Evolutionary conservation across 371 early-diverging fungal genomes (phyloP).

Genomic region (Saksenaea oblongispora): DNA sequence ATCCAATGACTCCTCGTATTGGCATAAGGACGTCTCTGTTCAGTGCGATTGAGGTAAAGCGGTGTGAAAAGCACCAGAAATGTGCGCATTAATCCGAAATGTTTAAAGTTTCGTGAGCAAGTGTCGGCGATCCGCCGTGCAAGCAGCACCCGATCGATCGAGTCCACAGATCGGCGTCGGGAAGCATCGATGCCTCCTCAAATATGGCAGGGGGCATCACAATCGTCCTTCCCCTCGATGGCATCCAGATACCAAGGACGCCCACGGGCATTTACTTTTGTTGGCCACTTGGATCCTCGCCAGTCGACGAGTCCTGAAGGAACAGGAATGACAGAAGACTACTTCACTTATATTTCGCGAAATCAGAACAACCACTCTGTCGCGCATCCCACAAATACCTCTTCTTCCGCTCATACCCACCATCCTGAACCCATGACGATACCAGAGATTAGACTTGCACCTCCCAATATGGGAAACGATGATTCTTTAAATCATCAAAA

Average conservation of each 20-base stretch:
- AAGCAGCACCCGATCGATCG: constrained; percentile 25
- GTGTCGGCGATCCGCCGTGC: constrained; percentile 32
- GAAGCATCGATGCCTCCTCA: constrained; percentile 12
- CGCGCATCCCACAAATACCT: not conserved
- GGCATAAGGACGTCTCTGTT: constrained; percentile 48
- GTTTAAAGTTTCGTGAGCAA: constrained; percentile 40
- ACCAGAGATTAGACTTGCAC: constrained; percentile 19
- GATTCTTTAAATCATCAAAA: not conserved
- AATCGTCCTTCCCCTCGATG: not conserved
- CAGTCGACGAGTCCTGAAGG: constrained; percentile 12
- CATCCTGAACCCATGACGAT: not conserved
- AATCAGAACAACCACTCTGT: constrained; percentile 12
- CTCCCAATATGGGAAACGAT: not conserved
- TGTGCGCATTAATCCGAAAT: not conserved
- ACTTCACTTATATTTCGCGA: constrained; percentile 26
- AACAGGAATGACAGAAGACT: constrained; percentile 20
- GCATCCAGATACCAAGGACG: constrained; percentile 1
- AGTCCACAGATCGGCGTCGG: constrained; percentile 9
- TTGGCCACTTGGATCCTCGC: constrained; percentile 3
- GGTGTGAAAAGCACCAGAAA: not conserved
- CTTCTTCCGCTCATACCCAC: constrained; percentile 2
- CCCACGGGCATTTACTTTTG: constrained; percentile 14
- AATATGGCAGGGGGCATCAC: not conserved
- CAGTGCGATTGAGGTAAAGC: constrained; percentile 45
- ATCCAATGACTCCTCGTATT: constrained; percentile 43